A percentile compares a stretch with the other conserved stretches of the same genome.
Conservation (phyloP, 129 eudicot genomes). For the Pulicaria dysenterica region DNA sequence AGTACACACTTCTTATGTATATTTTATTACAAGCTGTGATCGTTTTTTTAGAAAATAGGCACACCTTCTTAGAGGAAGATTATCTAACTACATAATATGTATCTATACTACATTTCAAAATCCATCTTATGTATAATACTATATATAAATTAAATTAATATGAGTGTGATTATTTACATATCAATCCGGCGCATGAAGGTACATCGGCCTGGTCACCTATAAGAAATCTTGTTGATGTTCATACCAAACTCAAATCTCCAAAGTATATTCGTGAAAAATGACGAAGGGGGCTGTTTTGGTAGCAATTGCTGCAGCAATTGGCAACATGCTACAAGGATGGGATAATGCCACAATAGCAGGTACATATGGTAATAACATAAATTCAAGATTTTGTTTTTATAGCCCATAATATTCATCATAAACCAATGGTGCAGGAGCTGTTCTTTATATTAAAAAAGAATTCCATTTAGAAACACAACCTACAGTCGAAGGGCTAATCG, state of each 20-base stretch:
- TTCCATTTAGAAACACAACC: constrained; percentile 61
- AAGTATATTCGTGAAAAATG: constrained; percentile 22
- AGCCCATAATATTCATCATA: constrained; percentile 6
- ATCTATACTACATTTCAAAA: too few relatives aligned
- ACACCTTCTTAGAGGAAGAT: too few relatives aligned
- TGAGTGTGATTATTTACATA: too few relatives aligned
- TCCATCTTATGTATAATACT: too few relatives aligned
- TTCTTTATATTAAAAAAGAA: constrained; percentile 74
- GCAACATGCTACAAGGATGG: constrained; percentile 96
- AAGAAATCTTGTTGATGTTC: constrained; percentile 25
- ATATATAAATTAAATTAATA: too few relatives aligned
- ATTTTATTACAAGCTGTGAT: too few relatives aligned
- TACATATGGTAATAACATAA: constrained; percentile 13
- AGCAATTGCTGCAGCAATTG: constrained; percentile 88
- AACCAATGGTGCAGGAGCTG: constrained; percentile 50
- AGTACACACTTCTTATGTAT: too few relatives aligned
- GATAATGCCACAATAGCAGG: constrained; percentile 98
- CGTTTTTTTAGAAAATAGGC: too few relatives aligned
- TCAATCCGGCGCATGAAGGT: too few relatives aligned
- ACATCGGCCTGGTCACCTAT: constrained; percentile 15
- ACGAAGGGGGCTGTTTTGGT: constrained; percentile 74
- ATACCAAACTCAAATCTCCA: constrained; percentile 17
- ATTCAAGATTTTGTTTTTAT: background rate
- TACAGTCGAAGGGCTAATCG: constrained; percentile 73
- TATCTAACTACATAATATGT: too few relatives aligned